Evolutionary conservation across 1,139 yeast genomes (phyloP).

Genomic region (Groenewaldozyma sp.): DNA sequence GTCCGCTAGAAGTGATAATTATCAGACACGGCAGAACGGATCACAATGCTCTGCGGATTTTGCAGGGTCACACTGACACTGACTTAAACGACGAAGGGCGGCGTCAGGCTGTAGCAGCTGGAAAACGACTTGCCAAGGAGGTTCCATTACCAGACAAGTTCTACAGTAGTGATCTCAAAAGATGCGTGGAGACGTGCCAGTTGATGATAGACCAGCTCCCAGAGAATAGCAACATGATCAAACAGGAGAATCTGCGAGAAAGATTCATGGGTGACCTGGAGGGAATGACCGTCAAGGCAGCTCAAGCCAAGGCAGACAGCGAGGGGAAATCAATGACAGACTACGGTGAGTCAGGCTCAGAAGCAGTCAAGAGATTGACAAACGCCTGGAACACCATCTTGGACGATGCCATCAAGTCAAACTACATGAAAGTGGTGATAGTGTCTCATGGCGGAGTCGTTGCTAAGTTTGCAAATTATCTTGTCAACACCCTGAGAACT

Average conservation of each 20-base stretch:
- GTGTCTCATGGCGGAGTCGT: conserved; percentile 89
- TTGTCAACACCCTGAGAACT: conserved; percentile 31
- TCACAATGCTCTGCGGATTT: conserved; percentile 52
- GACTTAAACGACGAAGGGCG: conserved; percentile 20
- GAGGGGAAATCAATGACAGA: conserved; percentile 40
- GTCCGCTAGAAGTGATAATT: conserved; percentile 46
- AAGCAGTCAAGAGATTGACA: conserved; percentile 43
- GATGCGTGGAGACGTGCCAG: conserved; percentile 26
- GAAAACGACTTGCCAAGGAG: conserved; percentile 13
- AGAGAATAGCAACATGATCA: conserved; percentile 12
- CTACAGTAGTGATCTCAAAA: conserved; percentile 25
- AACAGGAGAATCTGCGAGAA: conserved; percentile 50
- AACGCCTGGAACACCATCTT: conserved; percentile 41
- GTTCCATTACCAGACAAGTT: conserved; percentile 20
- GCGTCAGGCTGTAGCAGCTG: conserved; percentile 20
- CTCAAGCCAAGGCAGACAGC: conserved; percentile 44
- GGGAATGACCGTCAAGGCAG: conserved; percentile 64
- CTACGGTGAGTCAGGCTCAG: conserved; percentile 46
- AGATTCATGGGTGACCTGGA: conserved; percentile 73
- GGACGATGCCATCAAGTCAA: conserved; percentile 30
- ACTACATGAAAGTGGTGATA: conserved; percentile 44
- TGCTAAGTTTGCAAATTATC: conserved; percentile 43
- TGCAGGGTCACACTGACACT: conserved; percentile 57
- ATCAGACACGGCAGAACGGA: conserved; percentile 80
- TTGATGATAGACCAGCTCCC: conserved; percentile 14